Base-by-base conservation (phyloP, 129 eudicot species). In the Smallanthus sonchifolius region DNA sequence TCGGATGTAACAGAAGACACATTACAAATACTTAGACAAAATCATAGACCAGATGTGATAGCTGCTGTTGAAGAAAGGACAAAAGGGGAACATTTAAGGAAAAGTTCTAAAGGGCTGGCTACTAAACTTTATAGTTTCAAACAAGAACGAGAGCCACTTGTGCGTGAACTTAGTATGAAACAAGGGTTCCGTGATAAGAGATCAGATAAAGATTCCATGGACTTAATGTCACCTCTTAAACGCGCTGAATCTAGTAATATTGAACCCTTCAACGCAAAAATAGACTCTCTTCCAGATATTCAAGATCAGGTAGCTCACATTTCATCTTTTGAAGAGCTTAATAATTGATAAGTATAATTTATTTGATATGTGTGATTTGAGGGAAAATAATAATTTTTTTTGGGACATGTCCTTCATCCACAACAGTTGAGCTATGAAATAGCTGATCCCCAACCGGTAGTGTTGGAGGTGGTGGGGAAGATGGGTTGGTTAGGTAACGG, bases 121-220 rank as follows among this genome's bases (percentile, higher is more conserved):
- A 72, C 90, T n/a, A 95, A 95, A 85, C 84, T 95, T 51, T 88
- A 87, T 74, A 95, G 97, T 81, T 95, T 95, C 82, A 95, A 95
- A 72, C 93, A 85, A 69, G 87, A 80, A 78, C 81, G 85, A 24
- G 87, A 76, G 45, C 82, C 96, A 40, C 76, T 79, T 59, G 72
- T 76, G 56, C 83, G 81, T 52, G 93, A 88, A 75, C 44, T 71
- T 6, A 75, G 83, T 73, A 64, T 63, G 5, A 86, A 81, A 65
- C 76, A 79, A 65, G 82, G 66, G 17, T 76, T 81, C 9, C 78
- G 61, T 75, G 81, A 77, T 17, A 75, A 84, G 75, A 49, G 16
- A 64, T 54, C 7, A 7, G 79, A 66, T 34, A 75, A 62, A 39
- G 77, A 77, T 24, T 51, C n/a, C 63, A 28, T 76, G 10, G 51